Conservation (phyloP, 73 alveolate species). For the Blepharisma japonicum region DNA sequence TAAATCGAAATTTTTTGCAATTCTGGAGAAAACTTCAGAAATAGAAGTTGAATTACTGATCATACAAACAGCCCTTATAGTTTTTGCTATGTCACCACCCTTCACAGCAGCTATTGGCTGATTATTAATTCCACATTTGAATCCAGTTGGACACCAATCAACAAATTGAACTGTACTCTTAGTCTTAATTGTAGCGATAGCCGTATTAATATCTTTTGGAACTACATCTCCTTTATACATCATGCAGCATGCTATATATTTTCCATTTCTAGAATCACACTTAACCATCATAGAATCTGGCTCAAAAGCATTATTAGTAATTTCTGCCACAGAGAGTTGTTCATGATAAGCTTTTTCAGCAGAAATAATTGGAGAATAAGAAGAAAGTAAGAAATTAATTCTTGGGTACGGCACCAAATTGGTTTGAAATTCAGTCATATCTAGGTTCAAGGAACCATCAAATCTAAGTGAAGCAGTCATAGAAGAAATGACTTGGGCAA, state of each 20-base stretch:
- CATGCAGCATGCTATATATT: conserved; percentile 53
- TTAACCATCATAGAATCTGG: conserved; percentile 33
- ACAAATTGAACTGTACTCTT: conserved; percentile 96
- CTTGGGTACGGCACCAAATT: conserved; percentile 63
- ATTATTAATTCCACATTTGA: conserved; percentile 96
- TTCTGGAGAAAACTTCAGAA: conserved; percentile 61
- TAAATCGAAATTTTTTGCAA: conserved; percentile 67
- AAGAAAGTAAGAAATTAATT: conserved; percentile 53
- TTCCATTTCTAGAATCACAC: conserved; percentile 42
- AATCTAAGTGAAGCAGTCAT: conserved; percentile 40
- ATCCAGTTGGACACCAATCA: conserved; percentile 98
- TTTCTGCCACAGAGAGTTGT: conserved; percentile 29
- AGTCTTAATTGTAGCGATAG: conserved; percentile 73
- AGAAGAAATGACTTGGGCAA: conserved; percentile 51
- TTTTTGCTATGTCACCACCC: conserved; percentile 96
- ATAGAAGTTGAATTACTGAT: conserved; percentile 60
- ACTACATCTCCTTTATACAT: conserved; percentile 61
- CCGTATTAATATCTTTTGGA: conserved; percentile 65
- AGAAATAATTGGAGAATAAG: conserved; percentile 54
- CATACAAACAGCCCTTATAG: conserved; percentile 83
- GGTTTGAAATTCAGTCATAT: conserved; percentile 48
- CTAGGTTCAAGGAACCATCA: conserved; percentile 66
- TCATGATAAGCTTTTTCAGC: conserved; percentile 53
- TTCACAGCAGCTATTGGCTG: conserved; percentile 97
- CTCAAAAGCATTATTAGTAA: conserved; percentile 44